Base-by-base conservation (phyloP, 108 stramenopile species). In the Cyclotella kingstonii region DNA sequence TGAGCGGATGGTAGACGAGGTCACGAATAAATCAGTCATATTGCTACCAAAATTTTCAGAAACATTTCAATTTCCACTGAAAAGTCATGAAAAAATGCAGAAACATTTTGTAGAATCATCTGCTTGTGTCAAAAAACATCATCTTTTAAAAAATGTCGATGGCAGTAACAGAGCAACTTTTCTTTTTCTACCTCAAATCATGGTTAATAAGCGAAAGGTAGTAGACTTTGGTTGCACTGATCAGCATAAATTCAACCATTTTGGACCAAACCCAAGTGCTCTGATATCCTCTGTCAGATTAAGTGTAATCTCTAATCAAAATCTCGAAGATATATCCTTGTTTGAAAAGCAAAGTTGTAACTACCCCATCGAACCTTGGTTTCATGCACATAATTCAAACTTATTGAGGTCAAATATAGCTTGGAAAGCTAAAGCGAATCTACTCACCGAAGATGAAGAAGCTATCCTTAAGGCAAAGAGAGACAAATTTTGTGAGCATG, bases 101-200 rank as follows among this genome's bases (percentile, higher is more conserved):
- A 49, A n/a, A 2, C 66, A 49, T 30, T 62, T 56, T 22, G 70
- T 63, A 18, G 41, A 50, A 2, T 72, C 70, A 17, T 63, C 70
- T 26, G 54, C 56, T 28, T 42, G 56, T 39, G 70, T 72, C 5
- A 44, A 36, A 39, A 56, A 57, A 42, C 33, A 56, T 5, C 4
- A 40, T 30, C 41, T 40, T 11, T 56, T 72, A 9, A 26, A 54
- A 33, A 63, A 57, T 27, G 29, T 72, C 19, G 46, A 38, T 1
- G 54, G 53, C 28, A 51, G 48, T 6, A 57, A 29, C 36, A 47
- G 36, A 21, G 36, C 49, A 25, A 35, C 61, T 18, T 63, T 35
- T 46, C 55, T 72, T 2, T 72, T 63, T 44, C 40, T 72, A 1
- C 62, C 70, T 51, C 62, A 72, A 72, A 47, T 63, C 49, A 63